phyloP scores from a whole-genome alignment of 1,139 yeast species.

The Zhuliangozyma parablackwelliae region DNA sequence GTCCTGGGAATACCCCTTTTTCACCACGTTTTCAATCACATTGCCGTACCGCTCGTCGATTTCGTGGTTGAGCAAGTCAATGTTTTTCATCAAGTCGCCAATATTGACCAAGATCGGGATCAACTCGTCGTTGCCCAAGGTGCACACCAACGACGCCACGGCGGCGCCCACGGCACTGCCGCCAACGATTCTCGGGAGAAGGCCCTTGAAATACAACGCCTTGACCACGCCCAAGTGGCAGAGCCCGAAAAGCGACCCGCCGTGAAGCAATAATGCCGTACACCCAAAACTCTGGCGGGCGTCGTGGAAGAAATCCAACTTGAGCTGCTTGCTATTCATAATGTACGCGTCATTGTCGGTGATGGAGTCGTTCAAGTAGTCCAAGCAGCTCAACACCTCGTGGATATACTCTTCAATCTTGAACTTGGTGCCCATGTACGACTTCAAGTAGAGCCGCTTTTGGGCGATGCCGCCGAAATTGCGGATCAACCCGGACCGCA shows the following conservation, averaged over 20 bases:
- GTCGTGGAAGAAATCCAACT: constrained; percentile 83
- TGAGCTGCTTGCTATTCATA: constrained; percentile 54
- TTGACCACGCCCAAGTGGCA: constrained; percentile 92
- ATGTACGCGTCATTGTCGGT: constrained; percentile 24
- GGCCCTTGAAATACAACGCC: constrained; percentile 66
- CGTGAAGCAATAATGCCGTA: constrained; percentile 85
- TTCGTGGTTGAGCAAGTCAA: constrained; percentile 46
- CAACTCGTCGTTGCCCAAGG: constrained; percentile 55
- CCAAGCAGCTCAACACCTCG: constrained; percentile 70
- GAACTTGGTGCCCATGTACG: constrained; percentile 83
- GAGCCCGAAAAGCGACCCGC: constrained; percentile 89
- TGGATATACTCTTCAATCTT: constrained; percentile 82
- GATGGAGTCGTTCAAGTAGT: constrained; percentile 44
- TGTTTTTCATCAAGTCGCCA: constrained; percentile 49
- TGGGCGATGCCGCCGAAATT: constrained; percentile 91
- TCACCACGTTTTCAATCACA: constrained; percentile 60
- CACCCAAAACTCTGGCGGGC: constrained; percentile 87
- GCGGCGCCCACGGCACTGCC: constrained; percentile 95
- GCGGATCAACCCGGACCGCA: constrained; percentile 79
- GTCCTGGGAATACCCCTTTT: constrained; percentile 82
- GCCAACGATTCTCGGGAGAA: constrained; percentile 81
- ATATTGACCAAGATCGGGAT: constrained; percentile 44
- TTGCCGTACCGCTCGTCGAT: constrained; percentile 64
- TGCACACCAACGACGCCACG: constrained; percentile 81
- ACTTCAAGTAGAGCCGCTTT: constrained; percentile 70